Percentiles rank a stretch among this genome's conserved stretches.
Conservation (phyloP, 495 filamentous ascomycete species). For the Chaetomium fimeti region DNA sequence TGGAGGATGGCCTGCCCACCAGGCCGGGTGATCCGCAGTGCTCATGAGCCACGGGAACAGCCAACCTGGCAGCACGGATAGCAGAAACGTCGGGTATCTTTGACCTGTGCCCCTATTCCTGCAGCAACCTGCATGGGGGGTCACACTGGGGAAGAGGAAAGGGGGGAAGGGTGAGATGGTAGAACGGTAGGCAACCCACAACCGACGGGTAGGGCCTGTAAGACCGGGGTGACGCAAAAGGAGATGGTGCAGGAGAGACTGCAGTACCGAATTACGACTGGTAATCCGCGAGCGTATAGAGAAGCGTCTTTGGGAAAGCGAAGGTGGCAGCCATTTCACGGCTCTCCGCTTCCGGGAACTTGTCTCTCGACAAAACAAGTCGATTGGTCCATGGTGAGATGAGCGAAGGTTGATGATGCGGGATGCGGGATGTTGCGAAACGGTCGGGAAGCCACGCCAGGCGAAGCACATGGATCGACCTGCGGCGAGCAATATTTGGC, state of each 20-base stretch:
- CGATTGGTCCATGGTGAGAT: constrained; percentile 7
- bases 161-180: background rate
- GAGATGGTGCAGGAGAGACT: constrained; percentile 9
- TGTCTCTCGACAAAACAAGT: background rate
- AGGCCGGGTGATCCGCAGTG: constrained; percentile 16
- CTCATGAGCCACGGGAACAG: background rate
- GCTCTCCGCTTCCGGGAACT: background rate
- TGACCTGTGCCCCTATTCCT: constrained; percentile 9
- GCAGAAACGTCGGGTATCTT: background rate
- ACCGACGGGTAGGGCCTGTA: background rate
- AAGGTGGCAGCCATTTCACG: background rate
- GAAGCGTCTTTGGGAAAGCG: background rate
- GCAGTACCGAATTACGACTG: background rate
- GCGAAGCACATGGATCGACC: constrained; percentile 9
- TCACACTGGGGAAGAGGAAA: background rate
- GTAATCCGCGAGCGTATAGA: background rate
- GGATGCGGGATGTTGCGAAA: constrained; percentile 1
- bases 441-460: constrained; percentile 2
- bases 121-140: constrained; percentile 15
- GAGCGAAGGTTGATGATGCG: background rate
- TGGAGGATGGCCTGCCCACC: constrained; percentile 6
- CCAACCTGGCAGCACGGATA: background rate
- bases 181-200: constrained; percentile 8
- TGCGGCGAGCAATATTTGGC: background rate
- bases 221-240: background rate